Conservation (phyloP, 441 rosid genomes). For the Lepidium campestre region DNA sequence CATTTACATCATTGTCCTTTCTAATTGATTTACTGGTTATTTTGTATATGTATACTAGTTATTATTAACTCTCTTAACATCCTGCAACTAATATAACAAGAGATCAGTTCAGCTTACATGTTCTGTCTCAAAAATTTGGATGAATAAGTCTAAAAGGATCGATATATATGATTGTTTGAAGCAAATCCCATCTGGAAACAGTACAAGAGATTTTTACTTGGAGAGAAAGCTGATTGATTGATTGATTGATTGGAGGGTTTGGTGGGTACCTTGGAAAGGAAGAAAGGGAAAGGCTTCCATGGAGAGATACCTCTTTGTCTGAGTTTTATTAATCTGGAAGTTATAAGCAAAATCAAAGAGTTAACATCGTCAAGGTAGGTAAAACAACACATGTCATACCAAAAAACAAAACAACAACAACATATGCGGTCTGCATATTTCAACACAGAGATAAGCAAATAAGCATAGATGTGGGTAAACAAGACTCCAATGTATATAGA, state of each 20-base stretch:
- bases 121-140: background rate
- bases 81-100: constrained; percentile 2
- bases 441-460: background rate
- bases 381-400: too few species aligned
- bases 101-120: background rate
- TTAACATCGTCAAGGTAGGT: background rate
- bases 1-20: constrained; percentile 15
- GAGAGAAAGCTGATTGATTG: background rate
- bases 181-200: background rate
- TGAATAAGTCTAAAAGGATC: constrained; percentile 6
- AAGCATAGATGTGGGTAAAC: background rate
- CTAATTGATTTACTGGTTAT: background rate
- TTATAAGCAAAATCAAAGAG: background rate
- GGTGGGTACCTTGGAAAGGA: constrained; percentile 17
- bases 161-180: background rate
- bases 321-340: background rate
- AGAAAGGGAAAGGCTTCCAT: constrained; percentile 10
- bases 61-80: constrained; percentile 3
- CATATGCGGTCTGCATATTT: background rate
- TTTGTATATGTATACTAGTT: constrained; percentile 16
- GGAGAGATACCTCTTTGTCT: background rate
- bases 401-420: background rate
- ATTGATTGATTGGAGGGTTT: background rate
- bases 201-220: background rate
- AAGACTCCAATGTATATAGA: background rate